phyloP scores from a whole-genome alignment of 768 basidiomycete species.

The Clathrus columnatus region DNA sequence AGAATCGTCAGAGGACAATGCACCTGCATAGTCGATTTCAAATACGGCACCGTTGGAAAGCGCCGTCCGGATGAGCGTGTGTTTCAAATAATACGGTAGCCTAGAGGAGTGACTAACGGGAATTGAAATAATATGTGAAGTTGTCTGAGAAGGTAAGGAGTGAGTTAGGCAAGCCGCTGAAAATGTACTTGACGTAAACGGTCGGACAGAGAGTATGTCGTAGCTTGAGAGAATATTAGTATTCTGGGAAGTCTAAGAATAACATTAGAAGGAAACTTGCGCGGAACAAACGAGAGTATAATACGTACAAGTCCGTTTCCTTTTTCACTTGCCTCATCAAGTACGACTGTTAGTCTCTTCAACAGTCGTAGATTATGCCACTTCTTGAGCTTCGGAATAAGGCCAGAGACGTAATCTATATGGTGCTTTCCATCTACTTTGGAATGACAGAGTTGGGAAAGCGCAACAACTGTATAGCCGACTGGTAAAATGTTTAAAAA shows the following conservation, averaged over 20 bases:
- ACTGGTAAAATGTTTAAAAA: constrained; percentile 37
- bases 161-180: constrained; percentile 76
- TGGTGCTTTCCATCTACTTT: constrained; percentile 67
- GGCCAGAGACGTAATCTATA: constrained; percentile 48
- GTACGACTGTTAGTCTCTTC: constrained; percentile 69
- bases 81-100: constrained; percentile 73
- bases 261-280: neutral
- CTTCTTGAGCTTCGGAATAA: constrained; percentile 52
- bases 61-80: constrained; percentile 73
- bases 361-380: constrained; percentile 56
- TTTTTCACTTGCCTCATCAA: constrained; percentile 81
- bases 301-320: constrained; percentile 66
- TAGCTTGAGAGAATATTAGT: constrained; percentile 51
- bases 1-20: constrained; percentile 56
- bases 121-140: constrained; percentile 73
- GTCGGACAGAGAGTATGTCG: constrained; percentile 69
- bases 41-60: constrained; percentile 77
- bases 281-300: too few species aligned
- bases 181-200: constrained; percentile 64
- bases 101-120: constrained; percentile 64
- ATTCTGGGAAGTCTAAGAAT: constrained; percentile 60
- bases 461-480: constrained; percentile 76
- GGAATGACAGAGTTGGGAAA: constrained; percentile 65
- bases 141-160: constrained; percentile 62
- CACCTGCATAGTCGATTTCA: constrained; percentile 71